phyloP scores from a whole-genome alignment of 2,329 filamentous ascomycete species.

The Aspergillus sp. region DNA sequence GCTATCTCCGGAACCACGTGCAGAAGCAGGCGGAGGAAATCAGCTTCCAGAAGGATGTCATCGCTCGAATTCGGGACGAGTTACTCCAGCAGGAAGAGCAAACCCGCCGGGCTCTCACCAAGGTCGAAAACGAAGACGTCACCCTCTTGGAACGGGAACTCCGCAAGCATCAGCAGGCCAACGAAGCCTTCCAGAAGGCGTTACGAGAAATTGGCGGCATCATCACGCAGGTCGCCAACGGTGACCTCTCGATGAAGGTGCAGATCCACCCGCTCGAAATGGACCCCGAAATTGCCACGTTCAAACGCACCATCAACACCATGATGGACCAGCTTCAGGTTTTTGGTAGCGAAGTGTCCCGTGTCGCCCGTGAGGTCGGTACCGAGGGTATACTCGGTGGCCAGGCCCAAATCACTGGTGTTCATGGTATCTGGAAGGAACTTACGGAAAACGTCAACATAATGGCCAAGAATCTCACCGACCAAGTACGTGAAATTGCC shows the following conservation, averaged over 20 bases:
- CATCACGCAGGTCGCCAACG: constrained; percentile 89
- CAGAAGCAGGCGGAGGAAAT: constrained; percentile 91
- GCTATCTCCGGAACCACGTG: constrained; percentile 80
- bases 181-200: constrained; percentile 97
- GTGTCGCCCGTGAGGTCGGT: constrained; percentile 89
- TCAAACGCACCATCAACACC: constrained; percentile 96
- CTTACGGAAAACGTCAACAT: constrained; percentile 84
- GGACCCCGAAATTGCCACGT: constrained; percentile 95
- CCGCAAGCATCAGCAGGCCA: constrained; percentile 95
- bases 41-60: constrained; percentile 76
- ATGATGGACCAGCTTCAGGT: constrained; percentile 99
- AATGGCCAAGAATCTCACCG: constrained; percentile 75
- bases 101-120: constrained; percentile 73
- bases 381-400: constrained; percentile 92
- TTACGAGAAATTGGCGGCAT: constrained; percentile 95
- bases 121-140: constrained; percentile 81
- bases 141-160: constrained; percentile 85
- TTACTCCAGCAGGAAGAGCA: constrained; percentile 78
- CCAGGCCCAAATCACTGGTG: constrained; percentile 86
- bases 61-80: constrained; percentile 77
- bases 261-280: constrained; percentile 93
- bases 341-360: constrained; percentile 92
- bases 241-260: constrained; percentile 94
- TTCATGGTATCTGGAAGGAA: constrained; percentile 97
- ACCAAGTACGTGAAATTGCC: constrained; percentile 79